Evolutionary conservation across 352 stramenopile genomes (phyloP), one percentile per base, ranked within the genome.

Genomic region (Phytopythium oedochilum): DNA sequence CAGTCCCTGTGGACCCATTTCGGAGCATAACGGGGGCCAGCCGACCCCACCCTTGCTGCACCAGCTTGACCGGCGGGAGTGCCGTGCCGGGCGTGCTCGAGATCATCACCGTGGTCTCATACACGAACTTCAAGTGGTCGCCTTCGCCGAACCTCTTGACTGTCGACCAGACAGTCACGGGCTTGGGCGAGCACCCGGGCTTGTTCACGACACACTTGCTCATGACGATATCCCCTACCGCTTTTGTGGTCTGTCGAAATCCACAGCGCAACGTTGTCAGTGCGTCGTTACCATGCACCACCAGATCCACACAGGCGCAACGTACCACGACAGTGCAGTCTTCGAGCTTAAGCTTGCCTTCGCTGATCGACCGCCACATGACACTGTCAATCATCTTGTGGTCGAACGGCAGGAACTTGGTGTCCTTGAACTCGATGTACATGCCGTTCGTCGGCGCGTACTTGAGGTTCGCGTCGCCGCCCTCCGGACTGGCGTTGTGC

Each of bases 401-500:
- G 50, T 70, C 57, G 52, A 75, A 73, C 11, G 63, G 66, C 40
- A 78, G 66, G 48, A 55, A 64, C 43, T 73, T 66, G 40, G 71
- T 68, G 56, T 75, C 66, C 31, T 66, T 73, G 35, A 66, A 62
- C 46, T 65, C 57, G 18, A 73, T 48, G 23, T 69, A 68, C 59
- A 72, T 66, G 25, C 68, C 66, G 23, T 63, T 51, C 23, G 29
- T 48, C 15, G 42, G 40, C 14, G 64, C 67, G 34, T 53, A 67
- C 45, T 65, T 73, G 20, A 66, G 66, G 36, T 61, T 61, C 10
- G 46, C 49, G 40, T 66, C 54, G 0, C 60, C 61, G 18, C 26
- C 46, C 1, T 36, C 57, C 1, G 65, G 50, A n/a, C 60, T 57
- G 1, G 55, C 36, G 46, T 64, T 59, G 23, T 64, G 36, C 8